A percentile compares a stretch with the other conserved stretches of the same genome.
These are phyloP conservation scores for Fusarium sp. DNA, from an alignment of 2,329 filamentous ascomycete genomes.

Conservation along the genomic window DNA sequence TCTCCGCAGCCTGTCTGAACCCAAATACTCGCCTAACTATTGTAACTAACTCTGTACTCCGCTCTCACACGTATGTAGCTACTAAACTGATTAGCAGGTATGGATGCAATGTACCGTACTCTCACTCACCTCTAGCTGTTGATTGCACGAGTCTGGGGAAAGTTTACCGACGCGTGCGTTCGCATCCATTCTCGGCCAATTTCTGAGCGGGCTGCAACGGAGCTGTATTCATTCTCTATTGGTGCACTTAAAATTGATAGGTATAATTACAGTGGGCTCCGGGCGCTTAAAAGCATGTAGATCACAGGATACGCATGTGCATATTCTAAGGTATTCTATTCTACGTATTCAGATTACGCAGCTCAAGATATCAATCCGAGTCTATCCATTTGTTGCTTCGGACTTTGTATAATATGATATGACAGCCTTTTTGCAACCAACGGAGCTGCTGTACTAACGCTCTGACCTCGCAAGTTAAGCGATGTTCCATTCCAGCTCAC, in stretches of 20 bases:
- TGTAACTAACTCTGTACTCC: too few relatives aligned
- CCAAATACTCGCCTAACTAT: too few relatives aligned
- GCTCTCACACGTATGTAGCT: too few relatives aligned
- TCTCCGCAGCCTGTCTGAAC: slow-evolving; percentile 12
- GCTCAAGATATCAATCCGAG: too few relatives aligned
- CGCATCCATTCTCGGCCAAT: slow-evolving; percentile 14
- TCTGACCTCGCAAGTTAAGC: background rate
- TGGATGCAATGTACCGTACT: too few relatives aligned
- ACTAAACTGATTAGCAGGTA: too few relatives aligned
- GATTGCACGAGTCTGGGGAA: slow-evolving; percentile 4
- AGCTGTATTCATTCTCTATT: background rate
- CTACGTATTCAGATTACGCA: background rate
- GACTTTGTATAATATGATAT: too few relatives aligned
- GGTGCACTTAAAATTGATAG: slow-evolving; percentile 1
- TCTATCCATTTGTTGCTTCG: too few relatives aligned
- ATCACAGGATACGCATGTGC: background rate
- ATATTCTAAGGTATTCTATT: too few relatives aligned
- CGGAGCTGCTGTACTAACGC: too few relatives aligned
- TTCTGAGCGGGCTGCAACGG: background rate
- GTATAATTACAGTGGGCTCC: background rate
- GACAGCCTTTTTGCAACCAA: background rate
- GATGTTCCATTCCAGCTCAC: background rate
- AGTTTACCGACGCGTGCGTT: background rate
- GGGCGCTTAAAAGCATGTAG: slow-evolving; percentile 5
- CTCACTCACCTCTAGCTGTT: too few relatives aligned